Evolutionary conservation across 2,329 filamentous ascomycete genomes (phyloP), one percentile per base, ranked within the genome.

Genomic region (Fusarium burgessii): DNA sequence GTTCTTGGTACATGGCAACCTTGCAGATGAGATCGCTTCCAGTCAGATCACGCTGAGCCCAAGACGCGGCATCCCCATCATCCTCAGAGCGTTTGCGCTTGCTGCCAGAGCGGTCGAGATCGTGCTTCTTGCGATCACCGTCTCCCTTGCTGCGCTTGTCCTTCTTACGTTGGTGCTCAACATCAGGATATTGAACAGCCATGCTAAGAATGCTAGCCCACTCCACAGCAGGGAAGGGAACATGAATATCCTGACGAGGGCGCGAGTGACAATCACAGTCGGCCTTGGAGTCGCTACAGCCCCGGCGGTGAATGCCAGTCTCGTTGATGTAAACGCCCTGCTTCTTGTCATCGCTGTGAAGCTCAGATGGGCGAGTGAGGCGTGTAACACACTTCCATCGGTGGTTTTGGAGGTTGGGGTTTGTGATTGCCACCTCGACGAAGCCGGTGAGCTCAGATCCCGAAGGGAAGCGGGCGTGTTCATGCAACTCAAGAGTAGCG

Each of bases 1-100:
- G 84, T 81, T 91, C 89, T 77, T 91, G 89, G 77, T 90, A 89
- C 89, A 91, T 91, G 77, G 88, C 88, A 47, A 91, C 88, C 77
- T 87, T 86, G 70, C 85, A 83, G 55, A 91, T 84, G 61, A 90
- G 82, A 45, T 90, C 87, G 74, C 87, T 86, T 70, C 86, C 85
- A 3, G 85, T 85, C 25, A 76, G 76, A 62, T 82, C 80, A 9
- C 81, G 79, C 4, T 80, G 78, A 8, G 80, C 76, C 81, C 81
- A 82, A 3, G 80, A 79, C 10, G 80, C 79, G 7, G 81, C 81
- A 62, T 82, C 81, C 15, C 81, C 81, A 42, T 82, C 81, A 58
- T 82, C 80, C 64, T 82, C 81, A 13, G 79, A 80, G 18, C 81
- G 76, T 79, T 82, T 82, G 40, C 81, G 81, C 75, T 81, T 80